Conservation (phyloP, 2,329 filamentous ascomycete species). For the Exophiala oligosperma region DNA sequence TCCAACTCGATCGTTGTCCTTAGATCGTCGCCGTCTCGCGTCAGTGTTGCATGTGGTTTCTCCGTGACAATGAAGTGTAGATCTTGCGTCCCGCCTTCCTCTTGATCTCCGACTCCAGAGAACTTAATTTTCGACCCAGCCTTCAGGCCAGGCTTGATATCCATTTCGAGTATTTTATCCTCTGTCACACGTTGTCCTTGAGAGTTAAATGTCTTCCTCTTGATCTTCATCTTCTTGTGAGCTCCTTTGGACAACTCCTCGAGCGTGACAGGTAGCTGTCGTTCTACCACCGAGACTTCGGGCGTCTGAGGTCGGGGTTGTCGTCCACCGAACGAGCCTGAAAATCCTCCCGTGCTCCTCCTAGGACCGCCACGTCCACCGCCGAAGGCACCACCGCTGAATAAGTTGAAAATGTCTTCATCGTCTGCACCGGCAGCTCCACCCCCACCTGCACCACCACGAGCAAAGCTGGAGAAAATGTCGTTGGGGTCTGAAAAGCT, state of each 20-base stretch:
- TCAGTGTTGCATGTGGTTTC: conserved; percentile 85
- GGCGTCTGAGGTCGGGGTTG: conserved; percentile 56
- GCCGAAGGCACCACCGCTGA: conserved; percentile 47
- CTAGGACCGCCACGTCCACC: conserved; percentile 35
- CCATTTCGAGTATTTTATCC: conserved; percentile 89
- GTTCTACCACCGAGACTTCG: conserved; percentile 88
- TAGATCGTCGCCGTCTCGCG: conserved; percentile 85
- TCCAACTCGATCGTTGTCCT: conserved; percentile 75
- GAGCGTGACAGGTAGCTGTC: conserved; percentile 73
- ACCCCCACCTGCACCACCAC: conserved; percentile 48
- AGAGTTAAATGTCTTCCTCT: conserved; percentile 89
- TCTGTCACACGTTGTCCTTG: conserved; percentile 81
- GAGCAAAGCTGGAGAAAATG: conserved; percentile 82
- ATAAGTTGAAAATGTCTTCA: conserved; percentile 57
- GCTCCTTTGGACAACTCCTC: conserved; percentile 87
- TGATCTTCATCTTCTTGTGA: conserved; percentile 98
- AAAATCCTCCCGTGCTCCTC: conserved; percentile 41
- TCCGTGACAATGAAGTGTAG: conserved; percentile 92
- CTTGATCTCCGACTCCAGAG: conserved; percentile 94
- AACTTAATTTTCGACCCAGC: conserved; percentile 99
- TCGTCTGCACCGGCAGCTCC: conserved; percentile 43
- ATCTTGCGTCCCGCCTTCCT: conserved; percentile 93
- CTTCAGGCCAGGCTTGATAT: conserved; percentile 93
- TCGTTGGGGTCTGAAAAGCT: conserved; percentile 79
- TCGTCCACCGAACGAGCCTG: conserved; percentile 21